A percentile compares a stretch with the other conserved stretches of the same genome.
Conservation (phyloP, 2,329 filamentous ascomycete species). For the Arthrobotrys iridis region DNA sequence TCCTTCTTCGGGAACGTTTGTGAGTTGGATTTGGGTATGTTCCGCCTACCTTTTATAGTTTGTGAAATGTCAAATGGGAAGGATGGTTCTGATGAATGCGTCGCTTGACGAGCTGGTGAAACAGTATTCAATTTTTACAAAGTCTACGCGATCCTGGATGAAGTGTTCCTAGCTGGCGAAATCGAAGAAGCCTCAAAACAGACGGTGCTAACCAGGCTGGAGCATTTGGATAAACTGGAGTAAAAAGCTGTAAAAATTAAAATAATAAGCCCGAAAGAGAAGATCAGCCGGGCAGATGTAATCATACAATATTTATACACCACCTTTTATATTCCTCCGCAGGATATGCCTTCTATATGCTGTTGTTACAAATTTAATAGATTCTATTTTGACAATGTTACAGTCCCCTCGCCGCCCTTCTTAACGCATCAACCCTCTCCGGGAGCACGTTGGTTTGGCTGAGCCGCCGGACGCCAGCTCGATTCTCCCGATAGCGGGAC, state of each 20-base stretch:
- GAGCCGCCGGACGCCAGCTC: slow-evolving; percentile 34
- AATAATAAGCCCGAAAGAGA: too few species aligned
- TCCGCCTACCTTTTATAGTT: slow-evolving; percentile 55
- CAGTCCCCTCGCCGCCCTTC: slow-evolving; percentile 29
- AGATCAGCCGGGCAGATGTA: too few species aligned
- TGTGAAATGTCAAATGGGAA: too few species aligned
- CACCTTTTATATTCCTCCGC: too few species aligned
- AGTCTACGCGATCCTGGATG: slow-evolving; percentile 95
- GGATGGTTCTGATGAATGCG: not conserved
- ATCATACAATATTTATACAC: too few species aligned
- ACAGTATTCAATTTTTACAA: slow-evolving; percentile 79
- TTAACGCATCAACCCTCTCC: slow-evolving; percentile 27
- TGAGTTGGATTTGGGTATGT: slow-evolving; percentile 80
- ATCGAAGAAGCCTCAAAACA: slow-evolving; percentile 99
- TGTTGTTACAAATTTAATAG: not conserved
- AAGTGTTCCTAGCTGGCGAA: slow-evolving; percentile 96
- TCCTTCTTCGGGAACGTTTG: slow-evolving; percentile 99
- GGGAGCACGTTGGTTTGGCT: slow-evolving; percentile 39
- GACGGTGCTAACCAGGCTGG: slow-evolving; percentile 90
- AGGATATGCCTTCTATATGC: not conserved
- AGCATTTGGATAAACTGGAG: slow-evolving; percentile 96
- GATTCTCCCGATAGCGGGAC: slow-evolving; percentile 42
- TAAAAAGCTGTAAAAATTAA: slow-evolving; percentile 65
- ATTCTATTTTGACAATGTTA: not conserved
- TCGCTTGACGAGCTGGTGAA: not conserved